Conservation (phyloP, 495 filamentous ascomycete species). For the Daldinia childiae region DNA sequence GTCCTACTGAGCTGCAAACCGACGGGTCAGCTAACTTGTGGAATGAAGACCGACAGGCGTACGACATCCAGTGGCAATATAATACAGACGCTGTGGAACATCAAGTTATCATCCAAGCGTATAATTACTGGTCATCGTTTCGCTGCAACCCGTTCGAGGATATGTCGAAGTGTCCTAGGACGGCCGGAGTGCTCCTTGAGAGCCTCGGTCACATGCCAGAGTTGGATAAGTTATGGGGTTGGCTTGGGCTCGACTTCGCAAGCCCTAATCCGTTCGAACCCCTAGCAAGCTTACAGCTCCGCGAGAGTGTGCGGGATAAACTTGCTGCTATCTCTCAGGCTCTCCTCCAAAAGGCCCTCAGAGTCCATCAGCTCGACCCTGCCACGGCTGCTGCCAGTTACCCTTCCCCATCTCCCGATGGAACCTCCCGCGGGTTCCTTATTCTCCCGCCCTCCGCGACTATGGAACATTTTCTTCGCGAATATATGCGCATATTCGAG, state of each 20-base stretch:
- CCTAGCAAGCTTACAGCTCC: slow-evolving; percentile 11
- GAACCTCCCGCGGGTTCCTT: slow-evolving; percentile 17
- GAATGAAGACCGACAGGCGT: neutral
- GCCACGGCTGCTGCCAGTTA: slow-evolving; percentile 11
- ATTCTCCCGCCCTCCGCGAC: slow-evolving; percentile 20
- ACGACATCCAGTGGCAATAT: slow-evolving; percentile 6
- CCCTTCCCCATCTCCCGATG: slow-evolving; percentile 8
- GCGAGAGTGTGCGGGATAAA: slow-evolving; percentile 14
- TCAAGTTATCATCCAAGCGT: slow-evolving; percentile 13
- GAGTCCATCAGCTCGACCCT: slow-evolving; percentile 20
- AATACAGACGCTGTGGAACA: slow-evolving; percentile 10
- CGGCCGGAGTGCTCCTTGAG: slow-evolving; percentile 16
- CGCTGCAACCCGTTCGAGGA: slow-evolving; percentile 19
- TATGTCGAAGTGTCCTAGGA: slow-evolving; percentile 12
- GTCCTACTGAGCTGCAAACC: slow-evolving; percentile 6
- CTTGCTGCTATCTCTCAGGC: slow-evolving; percentile 25
- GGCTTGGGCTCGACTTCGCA: slow-evolving; percentile 21
- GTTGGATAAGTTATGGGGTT: slow-evolving; percentile 19
- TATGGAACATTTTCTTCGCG: slow-evolving; percentile 20
- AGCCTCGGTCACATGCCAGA: slow-evolving; percentile 23
- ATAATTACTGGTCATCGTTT: slow-evolving; percentile 18
- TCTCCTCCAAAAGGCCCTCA: slow-evolving; percentile 22
- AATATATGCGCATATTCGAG: slow-evolving; percentile 26
- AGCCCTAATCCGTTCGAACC: slow-evolving; percentile 1
- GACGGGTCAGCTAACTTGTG: neutral